Evolutionary conservation across 2,329 filamentous ascomycete genomes (phyloP), one percentile per base, ranked within the genome.

Genomic region (Cladobotryum protrusum): DNA sequence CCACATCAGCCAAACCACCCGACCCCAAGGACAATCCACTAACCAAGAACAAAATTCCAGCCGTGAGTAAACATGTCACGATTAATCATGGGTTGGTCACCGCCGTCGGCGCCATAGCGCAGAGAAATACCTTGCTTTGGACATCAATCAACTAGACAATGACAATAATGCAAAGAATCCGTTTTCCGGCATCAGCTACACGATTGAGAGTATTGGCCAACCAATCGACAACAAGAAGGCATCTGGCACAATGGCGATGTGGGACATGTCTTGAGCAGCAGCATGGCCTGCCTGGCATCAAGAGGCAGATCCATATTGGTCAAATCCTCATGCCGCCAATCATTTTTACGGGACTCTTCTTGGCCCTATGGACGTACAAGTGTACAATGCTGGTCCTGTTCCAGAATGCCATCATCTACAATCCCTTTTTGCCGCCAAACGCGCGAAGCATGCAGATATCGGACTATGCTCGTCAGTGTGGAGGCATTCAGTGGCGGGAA

Each of bases 321-420:
- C 60, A 72, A 14, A 55, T 78, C 12, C 65, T 87, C n/a, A 67
- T 85, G 3, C 83, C 86, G 7, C 87, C 87, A 0, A 61, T 78
- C 6, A 71, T 88, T 40, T 90, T 89, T 60, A 64, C 72, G 13
- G 82, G 84, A 1, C 72, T 91, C 34, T 72, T 87, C 4, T 59
- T 87, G 15, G 75, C 75, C 3, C 70, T 91, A 13, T 91, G 77
- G 76, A 71, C 68, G 2, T 82, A 78, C 74, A 83, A 84, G 61
- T 89, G 86, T 61, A 66, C 82, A 47, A 87, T 89, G 82, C 81
- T 90, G 69, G 73, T 92, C 24, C 57, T 86, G 4, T 86, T 90
- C 62, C 87, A 91, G 67, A 88, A 91, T 61, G 85, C 85, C 62
- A 88, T 91, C 61, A 86, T 91, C 52, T 91, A 90, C 67, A 89